Conservation (phyloP, 306 rosid genomes). For the Dalbergia oliveri region DNA sequence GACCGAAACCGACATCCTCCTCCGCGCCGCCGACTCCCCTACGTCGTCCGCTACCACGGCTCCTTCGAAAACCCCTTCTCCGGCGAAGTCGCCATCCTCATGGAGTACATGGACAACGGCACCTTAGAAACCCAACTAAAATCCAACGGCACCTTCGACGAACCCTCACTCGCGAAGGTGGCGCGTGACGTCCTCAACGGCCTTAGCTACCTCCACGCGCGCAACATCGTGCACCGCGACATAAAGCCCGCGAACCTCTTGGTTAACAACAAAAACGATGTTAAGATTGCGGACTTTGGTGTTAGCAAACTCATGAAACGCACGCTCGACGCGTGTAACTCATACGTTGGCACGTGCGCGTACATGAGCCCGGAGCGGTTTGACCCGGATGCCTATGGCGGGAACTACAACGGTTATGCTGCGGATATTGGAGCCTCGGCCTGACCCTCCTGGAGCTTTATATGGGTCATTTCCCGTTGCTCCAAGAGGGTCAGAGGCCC, state of each 20-base stretch:
- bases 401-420: conserved; percentile 81
- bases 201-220: conserved; percentile 75
- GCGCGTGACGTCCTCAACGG: conserved; percentile 81
- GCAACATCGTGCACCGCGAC: conserved; percentile 86
- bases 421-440: conserved; percentile 96
- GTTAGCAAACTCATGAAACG: conserved; percentile 84
- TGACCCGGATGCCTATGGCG: conserved; percentile 85
- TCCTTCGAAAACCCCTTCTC: conserved; percentile 75
- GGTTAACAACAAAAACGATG: conserved; percentile 62
- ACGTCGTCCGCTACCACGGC: conserved; percentile 61
- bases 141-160: conserved; percentile 65
- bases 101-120: conserved; percentile 86
- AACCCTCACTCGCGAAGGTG: conserved; percentile 57
- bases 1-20: conserved; percentile 81
- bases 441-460: conserved; percentile 83
- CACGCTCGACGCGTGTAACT: conserved; percentile 76
- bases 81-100: conserved; percentile 74
- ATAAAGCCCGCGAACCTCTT: conserved; percentile 83
- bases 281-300: conserved; percentile 92
- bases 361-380: conserved; percentile 98
- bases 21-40: conserved; percentile 86
- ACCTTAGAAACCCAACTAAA: conserved; percentile 62
- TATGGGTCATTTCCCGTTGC: conserved; percentile 88
- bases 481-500: conserved; percentile 87
- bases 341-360: conserved; percentile 94